Evolutionary conservation across 1,284 basidiomycete genomes (phyloP), one percentile per base, ranked within the genome.

Genomic region (Ceratobasidium papillatum): DNA sequence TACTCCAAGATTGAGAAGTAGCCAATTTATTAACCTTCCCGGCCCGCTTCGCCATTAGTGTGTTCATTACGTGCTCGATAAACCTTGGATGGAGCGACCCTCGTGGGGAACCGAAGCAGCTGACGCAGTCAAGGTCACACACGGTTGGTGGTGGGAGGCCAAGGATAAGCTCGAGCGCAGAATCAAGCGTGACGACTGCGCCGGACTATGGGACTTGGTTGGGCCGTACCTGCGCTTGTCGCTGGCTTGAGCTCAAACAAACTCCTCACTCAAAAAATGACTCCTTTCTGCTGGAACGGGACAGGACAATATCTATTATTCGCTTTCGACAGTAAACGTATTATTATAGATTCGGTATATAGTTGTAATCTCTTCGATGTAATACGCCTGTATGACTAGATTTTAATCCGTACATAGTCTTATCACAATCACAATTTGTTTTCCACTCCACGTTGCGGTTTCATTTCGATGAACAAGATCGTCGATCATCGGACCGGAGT

Each of bases 41-140:
- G 79, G 52, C 19, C 19, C 45, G 14, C 43, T 64, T 64, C 49
- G 41, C 9, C 30, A 27, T 66, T 36, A 73, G 69, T 84, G 83
- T 62, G 78, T 85, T 2, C 84, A 85, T 65, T 81, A 79, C 38
- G 81, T 81, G 61, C 63, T 80, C 22, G 78, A 80, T 62, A 80
- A 80, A 74, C 80, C 80, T 22, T 77, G 77, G 78, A 73, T 73
- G 69, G 69, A 73, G 34, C 58, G 45, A 9, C 69, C 69, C 19
- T 27, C 58, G 14, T 73, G 69, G 69, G 47, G 54, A 17, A 52
- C n/a, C 49, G 69, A 62, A 34, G 69, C 69, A 2, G 69, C 58
- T 11, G 69, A 73, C 4, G 69, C 69, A 32, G 69, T 73, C 32
- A 49, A 45, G 45, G 69, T 73, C 17, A 73, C 69, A 9, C 69